Conservation (phyloP, 805 yeast genomes). For the Candida sphagnicola region DNA sequence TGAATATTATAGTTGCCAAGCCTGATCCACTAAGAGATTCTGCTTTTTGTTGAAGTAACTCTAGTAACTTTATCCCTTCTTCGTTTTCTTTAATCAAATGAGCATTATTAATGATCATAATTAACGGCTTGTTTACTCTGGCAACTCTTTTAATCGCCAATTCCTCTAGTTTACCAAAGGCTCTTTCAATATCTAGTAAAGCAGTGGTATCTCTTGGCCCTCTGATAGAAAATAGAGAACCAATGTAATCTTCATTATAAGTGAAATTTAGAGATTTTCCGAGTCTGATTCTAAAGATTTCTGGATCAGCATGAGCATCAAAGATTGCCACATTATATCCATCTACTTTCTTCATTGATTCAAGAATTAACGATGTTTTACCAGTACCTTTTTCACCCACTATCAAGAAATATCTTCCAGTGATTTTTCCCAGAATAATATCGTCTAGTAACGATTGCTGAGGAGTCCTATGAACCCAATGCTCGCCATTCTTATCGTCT, state of each 20-base stretch:
- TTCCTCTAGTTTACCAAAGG: constrained; percentile 70
- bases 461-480: constrained; percentile 64
- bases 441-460: constrained; percentile 64
- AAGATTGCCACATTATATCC: constrained; percentile 65
- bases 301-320: constrained; percentile 86
- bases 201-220: constrained; percentile 89
- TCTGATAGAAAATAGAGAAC: constrained; percentile 71
- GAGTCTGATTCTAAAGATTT: constrained; percentile 68
- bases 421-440: constrained; percentile 57
- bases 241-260: constrained; percentile 78
- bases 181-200: constrained; percentile 74
- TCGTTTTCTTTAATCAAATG: constrained; percentile 75
- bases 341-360: constrained; percentile 59
- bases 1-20: constrained; percentile 64
- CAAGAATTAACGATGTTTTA: constrained; percentile 69
- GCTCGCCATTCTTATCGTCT: constrained; percentile 23
- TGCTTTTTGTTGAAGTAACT: constrained; percentile 78
- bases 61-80: constrained; percentile 67
- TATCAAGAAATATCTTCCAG: constrained; percentile 66
- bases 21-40: constrained; percentile 74
- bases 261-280: constrained; percentile 74
- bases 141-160: constrained; percentile 54
- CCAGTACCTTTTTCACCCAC: constrained; percentile 90
- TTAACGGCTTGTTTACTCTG: constrained; percentile 49
- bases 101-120: constrained; percentile 67